phyloP scores from a whole-genome alignment of 1,139 yeast species.

The Magnusiomyces tetraspermus region DNA sequence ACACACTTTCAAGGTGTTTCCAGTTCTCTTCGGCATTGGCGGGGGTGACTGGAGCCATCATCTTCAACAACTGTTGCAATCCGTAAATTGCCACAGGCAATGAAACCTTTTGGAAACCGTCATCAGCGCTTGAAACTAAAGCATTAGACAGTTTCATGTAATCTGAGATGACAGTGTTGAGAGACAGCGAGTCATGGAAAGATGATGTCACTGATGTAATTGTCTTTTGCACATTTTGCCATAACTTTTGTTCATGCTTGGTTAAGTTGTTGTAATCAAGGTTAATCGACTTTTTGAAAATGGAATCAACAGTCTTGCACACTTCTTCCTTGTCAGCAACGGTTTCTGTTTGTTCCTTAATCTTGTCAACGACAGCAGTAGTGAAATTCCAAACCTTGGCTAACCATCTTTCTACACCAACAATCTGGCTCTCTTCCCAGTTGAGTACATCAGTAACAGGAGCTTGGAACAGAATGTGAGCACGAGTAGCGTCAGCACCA shows the following conservation, averaged over 20 bases:
- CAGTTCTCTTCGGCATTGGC: slow-evolving; percentile 76
- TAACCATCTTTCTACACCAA: slow-evolving; percentile 83
- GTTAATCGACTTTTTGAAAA: slow-evolving; percentile 10
- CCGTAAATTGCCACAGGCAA: slow-evolving; percentile 35
- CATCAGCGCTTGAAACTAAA: slow-evolving; percentile 37
- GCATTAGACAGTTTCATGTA: slow-evolving; percentile 75
- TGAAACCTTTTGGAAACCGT: slow-evolving; percentile 26
- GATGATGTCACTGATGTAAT: slow-evolving; percentile 48
- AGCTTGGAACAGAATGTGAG: slow-evolving; percentile 89
- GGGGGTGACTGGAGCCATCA: slow-evolving; percentile 72
- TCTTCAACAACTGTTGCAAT: slow-evolving; percentile 44
- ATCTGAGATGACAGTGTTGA: slow-evolving; percentile 82
- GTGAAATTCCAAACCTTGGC: slow-evolving; percentile 41
- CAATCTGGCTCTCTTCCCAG: slow-evolving; percentile 86
- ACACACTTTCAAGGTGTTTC: slow-evolving; percentile 39
- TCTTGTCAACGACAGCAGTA: slow-evolving; percentile 13
- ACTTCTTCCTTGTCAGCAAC: slow-evolving; percentile 4
- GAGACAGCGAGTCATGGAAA: slow-evolving; percentile 47
- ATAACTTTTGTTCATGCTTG: slow-evolving; percentile 44
- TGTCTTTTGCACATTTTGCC: slow-evolving; percentile 48
- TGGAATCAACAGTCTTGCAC: not conserved
- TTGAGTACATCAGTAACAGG: slow-evolving; percentile 72
- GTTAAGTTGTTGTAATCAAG: slow-evolving; percentile 23
- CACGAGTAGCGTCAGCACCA: slow-evolving; percentile 93
- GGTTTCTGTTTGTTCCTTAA: slow-evolving; percentile 2